These are phyloP conservation scores for Boletus tomentosulus DNA, from an alignment of 768 basidiomycete genomes.

Conservation along the genomic window DNA sequence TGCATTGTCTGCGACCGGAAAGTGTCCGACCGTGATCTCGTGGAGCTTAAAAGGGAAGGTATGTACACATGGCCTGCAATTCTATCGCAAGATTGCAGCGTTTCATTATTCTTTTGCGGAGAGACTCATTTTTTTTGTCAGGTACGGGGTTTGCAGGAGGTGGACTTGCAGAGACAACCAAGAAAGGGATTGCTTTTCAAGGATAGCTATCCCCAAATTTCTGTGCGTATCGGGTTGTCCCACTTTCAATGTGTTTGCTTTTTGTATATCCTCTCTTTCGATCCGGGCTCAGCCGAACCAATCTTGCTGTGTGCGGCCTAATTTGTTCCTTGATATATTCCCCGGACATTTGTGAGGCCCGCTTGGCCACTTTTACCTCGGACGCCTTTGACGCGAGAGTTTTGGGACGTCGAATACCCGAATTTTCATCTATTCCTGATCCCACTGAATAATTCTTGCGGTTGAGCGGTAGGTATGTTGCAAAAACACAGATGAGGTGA, in stretches of 20 bases:
- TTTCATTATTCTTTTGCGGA: neutral
- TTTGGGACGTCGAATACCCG: neutral
- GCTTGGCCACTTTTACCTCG: too few species aligned
- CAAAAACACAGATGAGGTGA: too few species aligned
- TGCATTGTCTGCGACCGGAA: conserved; percentile 82
- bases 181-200: conserved; percentile 80
- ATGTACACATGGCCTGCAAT: conserved; percentile 12
- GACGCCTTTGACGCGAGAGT: too few species aligned
- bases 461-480: too few species aligned
- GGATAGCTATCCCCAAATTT: conserved; percentile 41
- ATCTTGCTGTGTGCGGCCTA: neutral
- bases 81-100: neutral
- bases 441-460: too few species aligned
- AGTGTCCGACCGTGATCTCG: conserved; percentile 65
- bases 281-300: neutral
- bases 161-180: conserved; percentile 87
- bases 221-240: conserved; percentile 1
- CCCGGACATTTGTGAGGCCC: neutral
- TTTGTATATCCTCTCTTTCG: conserved; percentile 1
- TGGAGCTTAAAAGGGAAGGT: conserved; percentile 90
- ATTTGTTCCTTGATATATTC: neutral
- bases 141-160: conserved; percentile 94
- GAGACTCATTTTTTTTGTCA: conserved; percentile 25
- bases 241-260: neutral
- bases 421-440: too few species aligned